Base-by-base conservation (phyloP, 2,329 filamentous ascomycete genomes). In the Curvularia sp. region DNA sequence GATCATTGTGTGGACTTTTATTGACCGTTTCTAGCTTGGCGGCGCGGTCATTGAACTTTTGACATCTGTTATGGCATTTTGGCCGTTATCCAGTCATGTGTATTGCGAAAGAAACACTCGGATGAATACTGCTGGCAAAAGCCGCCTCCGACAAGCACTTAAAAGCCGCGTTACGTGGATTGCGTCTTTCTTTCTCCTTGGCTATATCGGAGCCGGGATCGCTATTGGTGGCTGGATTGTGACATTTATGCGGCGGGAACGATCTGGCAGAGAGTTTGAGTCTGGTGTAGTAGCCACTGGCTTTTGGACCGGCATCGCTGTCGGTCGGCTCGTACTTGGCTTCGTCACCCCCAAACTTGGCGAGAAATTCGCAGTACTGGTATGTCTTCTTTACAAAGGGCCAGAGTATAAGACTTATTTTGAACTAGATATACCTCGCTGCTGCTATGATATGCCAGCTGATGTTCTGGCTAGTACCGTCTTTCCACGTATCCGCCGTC, bases 241-340 rank as follows among this genome's bases (percentile, higher is more conserved):
- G 13, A 88, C 87, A 0, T 96, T 95, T 73, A 95, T 96, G 90
- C 86, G 92, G 21, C 80, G 83, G 4, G 87, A 92, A 32, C 86
- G 92, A 21, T 77, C 87, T 36, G 90, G 88, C 3, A 82, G 82
- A 21, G 80, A 85, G 0, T 93, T 93, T 68, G 82, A 86, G 10
- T 41, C 38, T 23, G 92, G 92, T 3, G 86, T 95, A 79, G 87
- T 86, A 0, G 88, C 87, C 0, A 94, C 91, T 0, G 88, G 91
- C 0, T 96, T 94, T 78, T 96, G 92, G 92, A 83, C 92, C 39
- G 92, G 92, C 0, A 82, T 96, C 61, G 93, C 91, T 0, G 75
- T 92, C 0, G 92, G 92, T 0, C 82, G 92, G 1, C 80, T 95
- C 2, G 73, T 88, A 0, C 77, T 96, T 15, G 91, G 91, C 0